A percentile compares a stretch with the other conserved stretches of the same genome.
Conservation (phyloP, 768 basidiomycete genomes). For the Hirschioporus abietinus region DNA sequence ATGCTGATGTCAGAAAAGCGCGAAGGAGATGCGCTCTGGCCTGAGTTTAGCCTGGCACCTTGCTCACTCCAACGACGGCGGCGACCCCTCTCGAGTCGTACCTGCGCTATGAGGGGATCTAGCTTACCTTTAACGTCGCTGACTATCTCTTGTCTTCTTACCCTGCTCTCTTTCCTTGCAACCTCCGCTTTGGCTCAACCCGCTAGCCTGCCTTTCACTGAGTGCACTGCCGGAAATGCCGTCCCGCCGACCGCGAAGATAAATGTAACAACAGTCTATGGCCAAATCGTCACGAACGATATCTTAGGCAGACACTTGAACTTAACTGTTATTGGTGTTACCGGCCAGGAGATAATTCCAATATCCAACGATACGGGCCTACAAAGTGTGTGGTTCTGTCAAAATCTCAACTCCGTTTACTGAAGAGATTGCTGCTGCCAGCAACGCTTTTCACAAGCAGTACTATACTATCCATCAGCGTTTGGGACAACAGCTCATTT, state of each 20-base stretch:
- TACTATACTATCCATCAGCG: conserved; percentile 70
- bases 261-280: conserved; percentile 65
- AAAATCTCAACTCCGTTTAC: conserved; percentile 10
- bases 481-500: conserved; percentile 64
- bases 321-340: conserved; percentile 66
- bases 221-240: conserved; percentile 50
- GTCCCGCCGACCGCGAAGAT: conserved; percentile 42
- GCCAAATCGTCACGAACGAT: conserved; percentile 51
- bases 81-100: background rate
- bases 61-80: background rate
- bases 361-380: conserved; percentile 54
- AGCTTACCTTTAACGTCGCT: background rate
- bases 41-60: background rate
- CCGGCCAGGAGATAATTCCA: conserved; percentile 54
- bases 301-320: conserved; percentile 48
- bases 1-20: background rate
- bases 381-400: conserved; percentile 47
- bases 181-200: conserved; percentile 34
- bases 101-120: background rate
- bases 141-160: background rate
- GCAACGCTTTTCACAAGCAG: conserved; percentile 88
- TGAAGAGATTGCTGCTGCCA: conserved; percentile 23
- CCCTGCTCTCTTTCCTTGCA: background rate
- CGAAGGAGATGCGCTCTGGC: background rate
- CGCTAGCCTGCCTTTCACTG: conserved; percentile 54